Base-by-base conservation (phyloP, 1,284 basidiomycete species). In the Ceratobasidium sp. region DNA sequence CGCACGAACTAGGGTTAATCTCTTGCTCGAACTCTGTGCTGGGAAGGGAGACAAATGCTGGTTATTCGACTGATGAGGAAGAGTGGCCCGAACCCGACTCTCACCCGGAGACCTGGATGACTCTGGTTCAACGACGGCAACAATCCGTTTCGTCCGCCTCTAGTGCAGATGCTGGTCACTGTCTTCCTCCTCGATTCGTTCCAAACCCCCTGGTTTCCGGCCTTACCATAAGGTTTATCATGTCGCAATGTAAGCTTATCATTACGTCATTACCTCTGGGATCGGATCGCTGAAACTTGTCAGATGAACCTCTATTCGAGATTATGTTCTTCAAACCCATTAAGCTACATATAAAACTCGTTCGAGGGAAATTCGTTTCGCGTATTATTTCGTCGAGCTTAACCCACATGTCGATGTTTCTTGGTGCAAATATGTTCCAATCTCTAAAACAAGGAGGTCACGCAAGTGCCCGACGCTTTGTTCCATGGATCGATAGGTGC, bases 401-500 rank as follows among this genome's bases (percentile, higher is more conserved):
- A 13, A 70, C 54, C 13, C 68, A 57, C 23, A 57, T 52, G 52
- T 40, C 68, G 17, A 64, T 74, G 71, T 74, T 65, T 23, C 44
- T 65, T 38, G 71, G 71, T 26, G 71, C 71, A 15, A 46, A 54
- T 28, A 38, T 74, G 20, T 74, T 65, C 48, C 26, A 28, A 12
- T 33, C 59, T 38, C 17, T 42, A n/a, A 7, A 38, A 42, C 57
- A 74, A 64, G 52, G 68, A 40, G 59, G 52, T 7, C 15, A 65
- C 15, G 48, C 46, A 13, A 46, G 26, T 48, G 40, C 65, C 15
- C 26, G 38, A n/a, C 10, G 15, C 6, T 74, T 28, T 42, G 20
- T n/a, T 23, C 71, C 57, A 6, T 65, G 48, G 61, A 26, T 74
- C 33, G 50, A 54, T 23, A 44, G 73, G 12, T 40, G 64, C 12